Evolutionary conservation across 768 basidiomycete species (phyloP).

Genomic region (Hysterangium stoloniferum): DNA sequence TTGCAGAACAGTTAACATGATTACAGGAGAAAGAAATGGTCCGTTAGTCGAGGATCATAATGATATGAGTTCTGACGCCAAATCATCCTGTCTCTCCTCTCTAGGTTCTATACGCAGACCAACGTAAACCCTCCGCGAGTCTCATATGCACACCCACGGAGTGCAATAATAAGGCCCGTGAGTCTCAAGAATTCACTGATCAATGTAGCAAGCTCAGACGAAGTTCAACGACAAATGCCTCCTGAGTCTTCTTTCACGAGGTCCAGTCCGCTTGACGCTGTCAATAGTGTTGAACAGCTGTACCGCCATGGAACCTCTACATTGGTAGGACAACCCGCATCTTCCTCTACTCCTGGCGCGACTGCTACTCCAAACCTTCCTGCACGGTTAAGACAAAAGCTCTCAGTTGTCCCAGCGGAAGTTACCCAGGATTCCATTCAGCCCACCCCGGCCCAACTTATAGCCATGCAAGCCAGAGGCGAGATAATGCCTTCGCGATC

Average conservation of each 20-base stretch:
- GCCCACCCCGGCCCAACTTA: too few relatives aligned
- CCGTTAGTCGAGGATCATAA: neutral
- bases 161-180: neutral
- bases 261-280: neutral
- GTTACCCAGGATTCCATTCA: too few relatives aligned
- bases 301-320: too few relatives aligned
- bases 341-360: too few relatives aligned
- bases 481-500: too few relatives aligned
- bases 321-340: too few relatives aligned
- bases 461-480: too few relatives aligned
- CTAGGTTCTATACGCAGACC: conserved; percentile 3
- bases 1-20: neutral
- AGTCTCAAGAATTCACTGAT: neutral
- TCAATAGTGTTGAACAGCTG: neutral
- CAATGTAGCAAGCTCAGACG: neutral
- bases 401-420: too few relatives aligned
- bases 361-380: too few relatives aligned
- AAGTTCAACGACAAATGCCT: neutral
- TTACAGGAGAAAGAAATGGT: conserved; percentile 6
- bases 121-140: conserved; percentile 1
- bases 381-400: too few relatives aligned
- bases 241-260: neutral
- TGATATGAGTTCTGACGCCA: neutral
- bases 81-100: neutral
- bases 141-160: conserved; percentile 3